Conservation (phyloP, 2,329 filamentous ascomycete species). For the Trichophyton mentagrophytes region DNA sequence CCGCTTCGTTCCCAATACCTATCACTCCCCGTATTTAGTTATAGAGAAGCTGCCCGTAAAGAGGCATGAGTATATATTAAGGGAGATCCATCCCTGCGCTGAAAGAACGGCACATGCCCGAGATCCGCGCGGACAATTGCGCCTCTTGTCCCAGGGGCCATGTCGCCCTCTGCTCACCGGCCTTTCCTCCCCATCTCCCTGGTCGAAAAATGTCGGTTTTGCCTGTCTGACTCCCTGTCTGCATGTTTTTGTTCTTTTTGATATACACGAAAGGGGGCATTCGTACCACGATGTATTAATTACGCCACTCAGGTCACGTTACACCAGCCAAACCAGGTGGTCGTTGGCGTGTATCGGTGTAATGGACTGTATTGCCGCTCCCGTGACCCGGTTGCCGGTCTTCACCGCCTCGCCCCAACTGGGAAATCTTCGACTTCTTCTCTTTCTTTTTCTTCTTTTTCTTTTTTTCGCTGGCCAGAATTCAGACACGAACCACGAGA, state of each 20-base stretch:
- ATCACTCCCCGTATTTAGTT: not conserved
- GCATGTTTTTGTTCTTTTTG: not conserved
- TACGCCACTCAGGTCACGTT: conserved; percentile 2
- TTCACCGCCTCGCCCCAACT: not conserved
- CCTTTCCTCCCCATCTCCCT: not conserved
- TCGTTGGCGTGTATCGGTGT: not conserved
- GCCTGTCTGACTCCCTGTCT: not conserved
- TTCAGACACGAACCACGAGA: not conserved
- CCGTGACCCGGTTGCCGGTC: not conserved
- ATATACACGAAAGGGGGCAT: not conserved
- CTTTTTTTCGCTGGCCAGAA: not conserved
- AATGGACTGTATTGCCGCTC: not conserved
- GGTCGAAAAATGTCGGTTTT: not conserved
- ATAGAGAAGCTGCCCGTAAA: not conserved
- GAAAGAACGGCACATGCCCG: not conserved
- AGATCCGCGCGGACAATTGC: not conserved
- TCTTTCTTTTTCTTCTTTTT: not conserved
- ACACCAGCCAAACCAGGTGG: not conserved
- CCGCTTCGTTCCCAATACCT: too few species aligned
- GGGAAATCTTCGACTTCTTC: not conserved
- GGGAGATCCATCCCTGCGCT: not conserved
- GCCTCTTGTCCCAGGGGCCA: not conserved
- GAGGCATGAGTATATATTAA: not conserved
- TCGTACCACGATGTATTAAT: conserved; percentile 1
- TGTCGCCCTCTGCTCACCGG: not conserved